Conservation (phyloP, 2,329 filamentous ascomycete species). For the Fusarium sp. region DNA sequence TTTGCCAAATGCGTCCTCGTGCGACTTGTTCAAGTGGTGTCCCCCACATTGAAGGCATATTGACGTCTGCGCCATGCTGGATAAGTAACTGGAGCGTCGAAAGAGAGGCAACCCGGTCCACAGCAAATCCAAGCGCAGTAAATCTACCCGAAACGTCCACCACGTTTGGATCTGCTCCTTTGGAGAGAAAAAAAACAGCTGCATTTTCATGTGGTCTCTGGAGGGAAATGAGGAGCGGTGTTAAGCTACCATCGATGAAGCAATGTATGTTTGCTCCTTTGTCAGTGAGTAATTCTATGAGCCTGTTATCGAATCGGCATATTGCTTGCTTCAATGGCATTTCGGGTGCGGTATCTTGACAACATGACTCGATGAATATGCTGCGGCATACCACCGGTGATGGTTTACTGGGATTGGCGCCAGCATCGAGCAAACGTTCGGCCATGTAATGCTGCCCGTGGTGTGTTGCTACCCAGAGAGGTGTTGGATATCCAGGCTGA, state of each 20-base stretch:
- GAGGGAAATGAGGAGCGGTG: background rate
- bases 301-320: accelerated
- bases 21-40: background rate
- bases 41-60: accelerated
- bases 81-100: accelerated
- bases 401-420: background rate
- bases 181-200: background rate
- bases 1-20: accelerated
- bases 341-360: accelerated
- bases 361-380: accelerated
- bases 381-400: background rate
- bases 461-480: background rate
- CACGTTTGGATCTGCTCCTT: conserved; percentile 31
- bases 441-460: accelerated
- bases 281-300: background rate
- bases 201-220: accelerated
- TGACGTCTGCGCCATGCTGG: accelerated
- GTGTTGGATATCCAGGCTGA: background rate
- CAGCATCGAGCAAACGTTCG: background rate
- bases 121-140: background rate
- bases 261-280: background rate
- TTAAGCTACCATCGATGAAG: accelerated
- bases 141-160: accelerated
- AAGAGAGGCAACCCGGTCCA: accelerated
- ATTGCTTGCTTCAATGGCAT: background rate